phyloP scores from a whole-genome alignment of 2,329 filamentous ascomycete species.

The Sporothrix curviconia region DNA sequence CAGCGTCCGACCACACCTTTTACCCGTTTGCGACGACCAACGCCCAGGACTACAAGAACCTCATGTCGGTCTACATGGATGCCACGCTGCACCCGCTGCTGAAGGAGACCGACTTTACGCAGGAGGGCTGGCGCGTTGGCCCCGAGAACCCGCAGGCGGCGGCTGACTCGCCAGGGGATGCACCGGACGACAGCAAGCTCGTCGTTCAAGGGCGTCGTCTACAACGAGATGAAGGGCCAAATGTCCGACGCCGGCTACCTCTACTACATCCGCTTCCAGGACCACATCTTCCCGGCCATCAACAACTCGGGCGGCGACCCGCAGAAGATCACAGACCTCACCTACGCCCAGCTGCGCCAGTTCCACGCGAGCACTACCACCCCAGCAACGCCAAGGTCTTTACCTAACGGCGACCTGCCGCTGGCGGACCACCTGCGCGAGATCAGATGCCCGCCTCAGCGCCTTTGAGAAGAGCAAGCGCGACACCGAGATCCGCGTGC shows the following conservation, averaged over 20 bases:
- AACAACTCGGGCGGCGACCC: slow-evolving; percentile 97
- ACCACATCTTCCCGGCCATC: slow-evolving; percentile 87
- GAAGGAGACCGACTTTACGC: slow-evolving; percentile 85
- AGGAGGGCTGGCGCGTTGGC: slow-evolving; percentile 94
- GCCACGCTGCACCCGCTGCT: slow-evolving; percentile 85
- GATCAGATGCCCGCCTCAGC: slow-evolving; percentile 65
- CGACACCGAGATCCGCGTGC: slow-evolving; percentile 65
- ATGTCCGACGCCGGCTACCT: slow-evolving; percentile 97
- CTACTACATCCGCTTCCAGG: slow-evolving; percentile 91
- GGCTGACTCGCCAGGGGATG: slow-evolving; percentile 24
- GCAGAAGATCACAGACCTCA: slow-evolving; percentile 91
- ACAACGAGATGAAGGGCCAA: slow-evolving; percentile 99
- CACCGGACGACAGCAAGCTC: slow-evolving; percentile 56
- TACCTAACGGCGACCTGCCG: slow-evolving; percentile 91
- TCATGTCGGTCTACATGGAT: slow-evolving; percentile 94
- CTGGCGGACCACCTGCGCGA: slow-evolving; percentile 73
- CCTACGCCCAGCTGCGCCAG: slow-evolving; percentile 77
- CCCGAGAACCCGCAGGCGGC: slow-evolving; percentile 71
- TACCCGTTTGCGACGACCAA: slow-evolving; percentile 99
- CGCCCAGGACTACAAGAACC: slow-evolving; percentile 86
- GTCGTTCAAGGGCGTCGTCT: slow-evolving; percentile 98
- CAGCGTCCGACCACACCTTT: slow-evolving; percentile 89
- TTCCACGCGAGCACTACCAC: slow-evolving; percentile 95
- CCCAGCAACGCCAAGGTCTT: slow-evolving; percentile 95
- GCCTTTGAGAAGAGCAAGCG: slow-evolving; percentile 61